These are phyloP conservation scores for Starmerella stigmatis DNA, from an alignment of 805 yeast genomes.

Conservation along the genomic window DNA sequence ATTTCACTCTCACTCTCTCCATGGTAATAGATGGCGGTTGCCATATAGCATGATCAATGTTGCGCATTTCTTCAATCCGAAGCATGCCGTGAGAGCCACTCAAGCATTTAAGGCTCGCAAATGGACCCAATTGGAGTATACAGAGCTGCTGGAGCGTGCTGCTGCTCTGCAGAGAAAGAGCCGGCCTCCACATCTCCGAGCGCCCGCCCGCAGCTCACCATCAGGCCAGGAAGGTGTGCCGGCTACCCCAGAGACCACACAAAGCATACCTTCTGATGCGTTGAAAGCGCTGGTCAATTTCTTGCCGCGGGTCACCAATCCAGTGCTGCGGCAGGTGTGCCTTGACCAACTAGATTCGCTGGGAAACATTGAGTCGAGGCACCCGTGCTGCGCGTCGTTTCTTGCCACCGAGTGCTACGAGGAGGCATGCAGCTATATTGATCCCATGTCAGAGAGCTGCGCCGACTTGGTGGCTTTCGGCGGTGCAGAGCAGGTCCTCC, in stretches of 20 bases:
- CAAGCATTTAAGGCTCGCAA: slow-evolving; percentile 5
- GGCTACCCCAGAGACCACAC: no score
- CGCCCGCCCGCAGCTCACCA: no score
- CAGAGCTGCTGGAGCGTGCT: slow-evolving; percentile 10
- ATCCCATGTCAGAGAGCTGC: neutral
- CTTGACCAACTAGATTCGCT: neutral
- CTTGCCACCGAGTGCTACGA: neutral
- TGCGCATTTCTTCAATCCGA: slow-evolving; percentile 7
- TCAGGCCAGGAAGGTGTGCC: no score
- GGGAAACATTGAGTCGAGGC: neutral
- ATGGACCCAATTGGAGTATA: slow-evolving; percentile 9
- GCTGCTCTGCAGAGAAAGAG: no score
- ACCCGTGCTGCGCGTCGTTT: slow-evolving; percentile 1
- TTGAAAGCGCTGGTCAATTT: neutral
- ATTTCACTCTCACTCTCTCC: neutral
- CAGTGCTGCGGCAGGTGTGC: slow-evolving; percentile 12
- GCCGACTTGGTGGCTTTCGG: neutral
- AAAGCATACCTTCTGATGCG: slow-evolving; percentile 2
- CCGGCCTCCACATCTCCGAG: no score
- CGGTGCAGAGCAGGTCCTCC: neutral
- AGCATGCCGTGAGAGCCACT: slow-evolving; percentile 7
- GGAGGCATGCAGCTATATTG: neutral
- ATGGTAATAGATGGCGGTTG: no score
- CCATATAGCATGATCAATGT: slow-evolving; percentile 6
- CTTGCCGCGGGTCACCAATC: slow-evolving; percentile 6